Percentiles rank a stretch among this genome's conserved stretches.
phyloP scores from a whole-genome alignment of 306 rosid species.

The Cucumis hystrix region DNA sequence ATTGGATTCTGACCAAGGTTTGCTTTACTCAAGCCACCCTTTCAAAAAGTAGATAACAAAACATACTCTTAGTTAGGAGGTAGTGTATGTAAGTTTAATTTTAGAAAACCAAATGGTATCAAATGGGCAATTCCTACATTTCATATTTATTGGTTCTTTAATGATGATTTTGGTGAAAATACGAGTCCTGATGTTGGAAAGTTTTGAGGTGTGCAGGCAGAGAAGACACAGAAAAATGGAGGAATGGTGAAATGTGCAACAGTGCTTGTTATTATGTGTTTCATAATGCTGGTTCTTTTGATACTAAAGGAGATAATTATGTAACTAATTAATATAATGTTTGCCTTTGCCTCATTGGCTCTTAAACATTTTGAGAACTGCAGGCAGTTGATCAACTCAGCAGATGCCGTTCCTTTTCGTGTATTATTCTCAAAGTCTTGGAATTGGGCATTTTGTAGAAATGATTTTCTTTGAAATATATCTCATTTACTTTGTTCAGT shows the following conservation, averaged over 20 bases:
- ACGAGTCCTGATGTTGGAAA: background rate
- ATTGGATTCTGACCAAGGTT: no score
- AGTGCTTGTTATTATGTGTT: constrained; percentile 66
- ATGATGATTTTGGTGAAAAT: background rate
- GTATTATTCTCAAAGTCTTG: background rate
- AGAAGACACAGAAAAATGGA: constrained; percentile 60
- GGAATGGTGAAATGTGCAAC: constrained; percentile 74
- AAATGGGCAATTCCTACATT: background rate
- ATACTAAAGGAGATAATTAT: constrained; percentile 50
- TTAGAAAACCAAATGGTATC: background rate
- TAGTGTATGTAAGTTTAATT: background rate
- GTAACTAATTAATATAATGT: background rate
- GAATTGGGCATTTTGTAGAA: background rate
- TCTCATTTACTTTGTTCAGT: background rate
- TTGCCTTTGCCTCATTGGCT: background rate
- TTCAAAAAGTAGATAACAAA: background rate
- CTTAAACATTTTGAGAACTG: background rate
- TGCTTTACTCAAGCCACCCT: no score
- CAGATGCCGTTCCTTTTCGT: background rate
- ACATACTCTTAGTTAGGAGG: background rate
- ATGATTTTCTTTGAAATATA: background rate
- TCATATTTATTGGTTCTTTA: background rate
- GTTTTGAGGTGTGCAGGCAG: constrained; percentile 45
- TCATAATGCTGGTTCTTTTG: constrained; percentile 53
- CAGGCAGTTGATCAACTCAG: background rate